Evolutionary conservation across 2,329 filamentous ascomycete species (phyloP), one percentile per base, ranked within the genome.

Genomic region (Cordyceps farinosa): DNA sequence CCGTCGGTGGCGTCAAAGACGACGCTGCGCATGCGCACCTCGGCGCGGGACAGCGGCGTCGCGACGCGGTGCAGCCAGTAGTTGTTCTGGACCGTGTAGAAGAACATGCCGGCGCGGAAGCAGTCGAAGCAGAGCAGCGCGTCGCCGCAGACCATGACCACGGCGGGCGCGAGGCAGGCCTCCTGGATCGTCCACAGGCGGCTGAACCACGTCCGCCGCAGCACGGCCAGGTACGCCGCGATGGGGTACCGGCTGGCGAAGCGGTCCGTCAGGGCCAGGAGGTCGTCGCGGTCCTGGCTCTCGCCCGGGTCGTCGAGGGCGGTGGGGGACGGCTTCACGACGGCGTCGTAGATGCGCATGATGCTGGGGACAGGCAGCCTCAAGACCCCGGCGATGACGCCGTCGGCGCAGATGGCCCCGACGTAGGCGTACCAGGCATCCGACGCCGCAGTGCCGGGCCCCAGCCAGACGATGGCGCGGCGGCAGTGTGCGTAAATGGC

Each of bases 101-200:
- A 75, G 1, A 75, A 65, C 8, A 60, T 17, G 3, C 65, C 70
- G 0, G 64, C 59, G 15, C 68, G 65, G n/a, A 74, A 69, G 29
- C 69, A 67, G 45, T 74, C 69, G 32, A 72, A 68, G 56, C 68
- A 68, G 3, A 74, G 65, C 0, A 44, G 22, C 27, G 64, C 67
- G 6, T 50, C 59, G 9, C 74, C 74, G 54, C 73, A 76, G 1
- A 70, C 56, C 5, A 76, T 65, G 7, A 69, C 22, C 1, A 70
- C 67, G 1, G 42, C 34, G 0, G 67, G 64, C 3, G 72, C 68
- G 3, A 76, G 65, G 2, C 69, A 71, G 1, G 69, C 69, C 51
- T 76, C 75, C 65, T 76, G 74, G 7, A 76, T 72, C 3, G 69
- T 70, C 75, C 75, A 77, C 1, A 76, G 64, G 5, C 75, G 73